These are phyloP conservation scores for Laburnicola sp. DNA, from an alignment of 2,329 filamentous ascomycete species.

Conservation along the genomic window DNA sequence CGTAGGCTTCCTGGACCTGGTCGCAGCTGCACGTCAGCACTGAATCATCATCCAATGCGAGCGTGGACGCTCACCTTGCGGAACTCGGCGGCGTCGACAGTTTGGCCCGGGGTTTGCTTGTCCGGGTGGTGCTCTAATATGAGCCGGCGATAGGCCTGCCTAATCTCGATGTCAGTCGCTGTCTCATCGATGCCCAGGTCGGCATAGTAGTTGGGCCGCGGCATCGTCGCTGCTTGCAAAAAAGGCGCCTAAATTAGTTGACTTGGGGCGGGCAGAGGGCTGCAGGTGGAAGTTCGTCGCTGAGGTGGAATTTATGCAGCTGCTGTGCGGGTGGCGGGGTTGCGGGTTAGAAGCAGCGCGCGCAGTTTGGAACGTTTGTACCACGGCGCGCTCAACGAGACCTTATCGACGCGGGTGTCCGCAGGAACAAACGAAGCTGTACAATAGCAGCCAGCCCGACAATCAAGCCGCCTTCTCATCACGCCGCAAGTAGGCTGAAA, in stretches of 20 bases:
- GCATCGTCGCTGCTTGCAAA: neutral
- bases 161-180: neutral
- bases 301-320: too few species aligned
- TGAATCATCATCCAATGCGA: neutral
- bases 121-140: neutral
- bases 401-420: too few species aligned
- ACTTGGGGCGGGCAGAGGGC: too few species aligned
- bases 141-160: neutral
- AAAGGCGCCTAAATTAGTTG: too few species aligned
- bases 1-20: constrained; percentile 1
- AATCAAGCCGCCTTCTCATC: too few species aligned
- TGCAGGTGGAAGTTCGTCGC: neutral
- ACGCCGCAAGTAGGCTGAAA: too few species aligned
- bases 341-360: too few species aligned
- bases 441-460: too few species aligned
- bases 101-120: neutral
- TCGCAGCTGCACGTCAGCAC: neutral
- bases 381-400: too few species aligned
- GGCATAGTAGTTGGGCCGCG: neutral
- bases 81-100: neutral
- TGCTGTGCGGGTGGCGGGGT: too few species aligned
- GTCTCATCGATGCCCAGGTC: neutral
- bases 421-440: too few species aligned
- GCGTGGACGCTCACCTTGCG: neutral
- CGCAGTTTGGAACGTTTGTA: too few species aligned